Percentiles rank a stretch among this genome's conserved stretches.
phyloP scores from a whole-genome alignment of 176 grass and related monocot species.

The Themeda triandra region DNA sequence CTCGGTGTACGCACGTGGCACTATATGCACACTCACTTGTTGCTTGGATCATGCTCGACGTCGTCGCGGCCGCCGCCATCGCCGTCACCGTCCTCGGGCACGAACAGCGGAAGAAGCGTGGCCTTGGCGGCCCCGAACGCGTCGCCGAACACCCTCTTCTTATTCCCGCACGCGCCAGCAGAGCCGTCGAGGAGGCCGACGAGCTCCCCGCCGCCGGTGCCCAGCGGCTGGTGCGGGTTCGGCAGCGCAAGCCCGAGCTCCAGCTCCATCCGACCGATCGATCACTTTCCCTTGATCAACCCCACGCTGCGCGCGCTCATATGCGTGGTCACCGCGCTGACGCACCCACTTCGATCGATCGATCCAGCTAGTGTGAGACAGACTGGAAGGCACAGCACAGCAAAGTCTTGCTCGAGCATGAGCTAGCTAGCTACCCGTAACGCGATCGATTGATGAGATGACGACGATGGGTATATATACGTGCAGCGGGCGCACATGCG shows the following conservation, averaged over 20 bases:
- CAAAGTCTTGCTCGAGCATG: not conserved
- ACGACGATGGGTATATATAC: conserved; percentile 11
- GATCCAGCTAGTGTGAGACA: not conserved
- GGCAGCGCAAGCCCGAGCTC: conserved; percentile 65
- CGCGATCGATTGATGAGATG: not conserved
- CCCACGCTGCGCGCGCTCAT: not conserved
- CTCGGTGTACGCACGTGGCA: not conserved
- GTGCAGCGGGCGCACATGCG: not conserved
- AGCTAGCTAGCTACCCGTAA: not conserved
- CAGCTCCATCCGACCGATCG: conserved; percentile 52
- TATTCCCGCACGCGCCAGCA: not conserved
- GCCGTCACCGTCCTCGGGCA: not conserved
- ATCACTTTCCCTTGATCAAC: not conserved
- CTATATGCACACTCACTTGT: conserved; percentile 22
- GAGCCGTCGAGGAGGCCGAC: not conserved
- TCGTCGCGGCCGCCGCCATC: not conserved
- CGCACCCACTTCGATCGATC: not conserved
- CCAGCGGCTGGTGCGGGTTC: not conserved
- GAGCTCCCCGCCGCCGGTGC: not conserved
- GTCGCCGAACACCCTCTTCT: conserved; percentile 28
- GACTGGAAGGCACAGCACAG: not conserved
- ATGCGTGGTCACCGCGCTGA: not conserved
- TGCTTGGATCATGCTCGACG: not conserved
- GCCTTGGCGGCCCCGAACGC: conserved; percentile 8
- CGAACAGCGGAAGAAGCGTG: conserved; percentile 45